Evolutionary conservation across 2,329 filamentous ascomycete species (phyloP).

Genomic region (Atkinsonella texensis): DNA sequence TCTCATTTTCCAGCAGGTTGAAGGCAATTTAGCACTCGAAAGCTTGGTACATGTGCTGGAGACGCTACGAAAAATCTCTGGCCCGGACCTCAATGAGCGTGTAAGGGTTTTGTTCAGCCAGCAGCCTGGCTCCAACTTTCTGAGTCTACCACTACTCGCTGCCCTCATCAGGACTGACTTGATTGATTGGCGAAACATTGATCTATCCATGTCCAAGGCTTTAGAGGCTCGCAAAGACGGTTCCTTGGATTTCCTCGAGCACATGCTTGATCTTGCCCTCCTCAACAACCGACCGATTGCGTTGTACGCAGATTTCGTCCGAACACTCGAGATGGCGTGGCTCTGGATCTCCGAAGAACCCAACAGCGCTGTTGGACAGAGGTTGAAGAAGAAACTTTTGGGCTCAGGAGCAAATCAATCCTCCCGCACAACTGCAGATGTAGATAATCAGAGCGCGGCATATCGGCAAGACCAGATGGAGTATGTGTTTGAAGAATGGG

Average conservation of each 20-base stretch:
- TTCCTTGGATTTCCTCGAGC: slow-evolving; percentile 69
- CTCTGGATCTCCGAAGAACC: slow-evolving; percentile 69
- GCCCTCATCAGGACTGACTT: slow-evolving; percentile 48
- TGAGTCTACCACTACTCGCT: slow-evolving; percentile 45
- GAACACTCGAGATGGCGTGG: slow-evolving; percentile 70
- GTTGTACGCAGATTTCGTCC: slow-evolving; percentile 74
- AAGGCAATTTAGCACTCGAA: slow-evolving; percentile 46
- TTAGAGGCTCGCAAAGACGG: slow-evolving; percentile 58
- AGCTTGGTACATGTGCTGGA: slow-evolving; percentile 51
- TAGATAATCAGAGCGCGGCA: slow-evolving; percentile 28
- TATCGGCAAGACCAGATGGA: slow-evolving; percentile 73
- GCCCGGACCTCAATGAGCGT: slow-evolving; percentile 39
- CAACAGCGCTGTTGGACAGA: slow-evolving; percentile 48
- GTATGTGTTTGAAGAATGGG: slow-evolving; percentile 95
- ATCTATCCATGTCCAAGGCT: slow-evolving; percentile 60
- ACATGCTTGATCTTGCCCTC: slow-evolving; percentile 66
- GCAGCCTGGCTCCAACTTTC: slow-evolving; percentile 41
- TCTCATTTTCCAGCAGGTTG: slow-evolving; percentile 42
- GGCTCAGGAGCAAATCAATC: slow-evolving; percentile 28
- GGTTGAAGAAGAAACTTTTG: slow-evolving; percentile 54
- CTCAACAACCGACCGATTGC: slow-evolving; percentile 67
- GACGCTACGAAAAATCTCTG: slow-evolving; percentile 46
- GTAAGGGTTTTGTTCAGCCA: slow-evolving; percentile 45
- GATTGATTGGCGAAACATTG: slow-evolving; percentile 52
- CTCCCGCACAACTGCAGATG: slow-evolving; percentile 36